Base-by-base conservation (phyloP, 768 basidiomycete genomes). In the Dictyophora rubrovolvata region DNA sequence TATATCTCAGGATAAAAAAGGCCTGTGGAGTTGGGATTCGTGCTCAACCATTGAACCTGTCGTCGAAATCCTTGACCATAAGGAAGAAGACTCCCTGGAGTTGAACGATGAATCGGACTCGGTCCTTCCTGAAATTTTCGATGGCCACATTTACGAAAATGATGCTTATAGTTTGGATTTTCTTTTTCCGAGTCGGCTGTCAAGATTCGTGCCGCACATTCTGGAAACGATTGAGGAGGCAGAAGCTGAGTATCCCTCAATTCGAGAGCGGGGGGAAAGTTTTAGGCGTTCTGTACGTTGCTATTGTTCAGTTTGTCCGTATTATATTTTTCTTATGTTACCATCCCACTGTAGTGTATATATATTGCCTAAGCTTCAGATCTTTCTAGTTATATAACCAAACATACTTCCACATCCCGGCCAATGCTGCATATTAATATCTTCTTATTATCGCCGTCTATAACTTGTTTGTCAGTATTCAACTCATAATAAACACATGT, bases 161-260 rank as follows among this genome's bases (percentile, higher is more conserved):
- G 53, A 22, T 18, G 53, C 33, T 10, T 18, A 53, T 4, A 28
- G 23, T 2, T 53, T 21, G 12, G 54, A 55, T 37, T 36, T 3
- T 16, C 33, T 35, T 42, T 11, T 55, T 16, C 23, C 21, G 16
- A 12, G 34, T 23, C 54, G 22, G 21, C 36, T 55, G 12, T 22
- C 36, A 18, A 34, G 14, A 12, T 56, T 48, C 21, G 46, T 56
- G 37, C 55, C 55, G 33, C 55, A 56, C 23, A 48, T 34, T 48
- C 22, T 56, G 14, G 55, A 56, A 14, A 56, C 55, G 11, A 56
- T 56, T 28, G 28, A 48, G 47, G 55, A 56, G 22, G 46, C 47
- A 33, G 55, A 56, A 6, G 47, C 20, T 10, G 46, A 56, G 18
- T 55, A 42, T 21, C 21, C 53, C 5, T 54, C 20, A 35, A n/a